Conservation (phyloP, 257 asterid species). For the Forsythia suspensa region DNA sequence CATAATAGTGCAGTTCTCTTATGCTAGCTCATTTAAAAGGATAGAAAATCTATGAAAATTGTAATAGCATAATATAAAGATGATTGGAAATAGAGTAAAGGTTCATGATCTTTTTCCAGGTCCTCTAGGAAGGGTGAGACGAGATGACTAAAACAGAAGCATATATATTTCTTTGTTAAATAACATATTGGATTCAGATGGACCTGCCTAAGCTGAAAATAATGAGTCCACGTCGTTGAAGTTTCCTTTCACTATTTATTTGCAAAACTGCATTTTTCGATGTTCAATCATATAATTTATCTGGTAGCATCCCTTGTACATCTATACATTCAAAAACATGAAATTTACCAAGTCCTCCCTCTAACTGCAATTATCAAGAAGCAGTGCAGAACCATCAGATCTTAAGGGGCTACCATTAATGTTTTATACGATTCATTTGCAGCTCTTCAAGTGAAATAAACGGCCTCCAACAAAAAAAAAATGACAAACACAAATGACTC, state of each 20-base stretch:
- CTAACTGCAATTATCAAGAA: constrained; percentile 1
- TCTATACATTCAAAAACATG: constrained; percentile 10
- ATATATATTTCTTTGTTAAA: background rate
- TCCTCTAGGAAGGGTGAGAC: too few relatives aligned
- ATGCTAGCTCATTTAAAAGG: too few relatives aligned
- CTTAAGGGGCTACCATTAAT: constrained; percentile 9
- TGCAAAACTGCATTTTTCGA: background rate
- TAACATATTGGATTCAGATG: background rate
- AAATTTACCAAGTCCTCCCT: constrained; percentile 25
- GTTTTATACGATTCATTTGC: constrained; percentile 8
- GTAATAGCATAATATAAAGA: too few relatives aligned
- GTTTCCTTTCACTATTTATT: background rate
- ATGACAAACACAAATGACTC: constrained; percentile 7
- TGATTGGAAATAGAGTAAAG: too few relatives aligned
- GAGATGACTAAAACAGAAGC: background rate
- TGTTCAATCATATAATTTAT: constrained; percentile 22
- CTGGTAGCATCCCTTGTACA: constrained; percentile 6
- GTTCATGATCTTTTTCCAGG: too few relatives aligned
- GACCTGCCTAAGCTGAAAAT: background rate
- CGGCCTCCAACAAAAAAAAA: constrained; percentile 10
- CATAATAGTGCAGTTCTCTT: too few relatives aligned
- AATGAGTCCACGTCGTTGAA: background rate
- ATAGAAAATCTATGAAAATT: too few relatives aligned
- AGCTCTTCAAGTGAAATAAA: constrained; percentile 11
- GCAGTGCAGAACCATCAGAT: constrained; percentile 1